Base-by-base conservation (phyloP, 2,329 filamentous ascomycete genomes). In the Samsoniella hepiali region DNA sequence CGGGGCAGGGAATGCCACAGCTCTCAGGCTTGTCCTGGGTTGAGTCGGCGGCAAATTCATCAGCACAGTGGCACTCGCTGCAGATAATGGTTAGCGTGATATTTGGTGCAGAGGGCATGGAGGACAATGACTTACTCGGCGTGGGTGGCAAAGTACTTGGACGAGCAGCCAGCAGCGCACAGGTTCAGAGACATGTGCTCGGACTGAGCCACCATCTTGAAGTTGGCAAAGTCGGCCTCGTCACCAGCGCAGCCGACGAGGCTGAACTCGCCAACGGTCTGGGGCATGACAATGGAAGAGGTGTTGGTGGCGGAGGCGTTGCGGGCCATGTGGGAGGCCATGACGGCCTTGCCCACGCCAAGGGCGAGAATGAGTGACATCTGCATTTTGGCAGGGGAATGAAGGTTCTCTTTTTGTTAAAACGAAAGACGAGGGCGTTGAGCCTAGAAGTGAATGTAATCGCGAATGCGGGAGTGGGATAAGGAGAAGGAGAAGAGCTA, bases 271-370 rank as follows among this genome's bases (percentile, higher is more conserved):
- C 63, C 63, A 45, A 64, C 44, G n/a, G 13, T 53, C 22, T 34
- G 13, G 44, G 63, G 63, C 45, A 51, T 56, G 50, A 15, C 3
- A 27, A 32, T 45, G 50, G 61, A 31, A 40, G 42, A 45, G 38
- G 49, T 22, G 32, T 27, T n/a, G 36, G 44, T 31, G 22, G 42
- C 56, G 29, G 47, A 54, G n/a, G 13, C 27, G 47, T 64, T 57
- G n/a, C 32, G 45, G 42, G 29, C 56, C 64, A 65, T 63, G 58
- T 67, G 66, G 58, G 34, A 10, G 51, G 73, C 74, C 55, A 70
- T 58, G 62, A 67, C 73, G 65, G 72, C 50, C 47, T 72, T 70
- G 69, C 69, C 69, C 64, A 70, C 70, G 68, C 72, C 73, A 9
- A 75, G 64, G 66, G 71, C 70, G 57, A 73, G 61, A 47, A 75